Conservation (phyloP, 257 asterid species). For the Forsythia suspensa region DNA sequence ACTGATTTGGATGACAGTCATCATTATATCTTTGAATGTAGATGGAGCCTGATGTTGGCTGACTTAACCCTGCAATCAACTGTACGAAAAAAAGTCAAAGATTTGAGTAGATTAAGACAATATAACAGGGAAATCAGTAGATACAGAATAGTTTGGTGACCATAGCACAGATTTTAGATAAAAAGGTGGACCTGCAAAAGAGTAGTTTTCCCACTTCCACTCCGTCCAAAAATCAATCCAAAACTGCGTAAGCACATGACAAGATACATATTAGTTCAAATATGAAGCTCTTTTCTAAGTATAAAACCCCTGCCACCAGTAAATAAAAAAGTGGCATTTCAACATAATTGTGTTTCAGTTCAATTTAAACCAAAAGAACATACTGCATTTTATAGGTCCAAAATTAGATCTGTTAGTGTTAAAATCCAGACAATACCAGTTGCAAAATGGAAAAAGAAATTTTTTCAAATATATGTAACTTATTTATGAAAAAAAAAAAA, state of each 20-base stretch:
- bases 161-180: slow-evolving; percentile 1
- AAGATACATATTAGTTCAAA: slow-evolving; percentile 15
- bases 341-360: slow-evolving; percentile 7
- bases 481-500: background rate
- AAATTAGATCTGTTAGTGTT: background rate
- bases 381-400: background rate
- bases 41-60: slow-evolving; percentile 88
- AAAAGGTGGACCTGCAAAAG: slow-evolving; percentile 73
- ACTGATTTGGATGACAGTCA: slow-evolving; percentile 56
- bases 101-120: slow-evolving; percentile 21
- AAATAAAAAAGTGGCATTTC: slow-evolving; percentile 19
- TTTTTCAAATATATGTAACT: background rate
- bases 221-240: slow-evolving; percentile 88
- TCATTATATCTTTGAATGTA: slow-evolving; percentile 55
- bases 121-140: slow-evolving; percentile 4
- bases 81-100: slow-evolving; percentile 36
- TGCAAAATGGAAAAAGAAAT: background rate
- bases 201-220: slow-evolving; percentile 98
- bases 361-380: slow-evolving; percentile 4
- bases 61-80: slow-evolving; percentile 89
- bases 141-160: background rate
- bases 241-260: slow-evolving; percentile 42
- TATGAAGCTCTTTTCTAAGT: slow-evolving; percentile 4
- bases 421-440: background rate
- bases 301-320: background rate